Evolutionary conservation across 2,329 filamentous ascomycete genomes (phyloP).

Genomic region (Colletotrichum spaethianum): DNA sequence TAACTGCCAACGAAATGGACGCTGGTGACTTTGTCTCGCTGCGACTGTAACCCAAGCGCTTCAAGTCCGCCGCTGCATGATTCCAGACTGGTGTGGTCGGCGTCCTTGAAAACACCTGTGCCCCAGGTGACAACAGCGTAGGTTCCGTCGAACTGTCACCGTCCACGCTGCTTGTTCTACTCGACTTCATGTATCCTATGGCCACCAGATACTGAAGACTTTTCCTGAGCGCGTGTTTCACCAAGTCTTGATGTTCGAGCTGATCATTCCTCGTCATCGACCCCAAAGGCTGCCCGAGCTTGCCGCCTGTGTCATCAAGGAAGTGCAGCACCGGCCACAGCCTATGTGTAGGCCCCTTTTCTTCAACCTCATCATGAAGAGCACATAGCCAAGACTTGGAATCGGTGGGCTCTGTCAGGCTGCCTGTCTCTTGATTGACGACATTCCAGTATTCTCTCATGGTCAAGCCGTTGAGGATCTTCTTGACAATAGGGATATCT

Average conservation of each 20-base stretch:
- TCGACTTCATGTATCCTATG: slow-evolving; percentile 20
- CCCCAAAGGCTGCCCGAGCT: slow-evolving; percentile 12
- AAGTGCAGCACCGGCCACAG: slow-evolving; percentile 47
- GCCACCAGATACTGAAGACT: slow-evolving; percentile 30
- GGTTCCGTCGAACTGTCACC: slow-evolving; percentile 22
- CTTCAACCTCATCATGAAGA: slow-evolving; percentile 34
- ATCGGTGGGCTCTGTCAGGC: slow-evolving; percentile 21
- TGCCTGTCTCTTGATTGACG: slow-evolving; percentile 33
- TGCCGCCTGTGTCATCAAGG: slow-evolving; percentile 33
- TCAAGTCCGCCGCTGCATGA: neutral
- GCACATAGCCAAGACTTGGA: slow-evolving; percentile 17
- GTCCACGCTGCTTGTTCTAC: slow-evolving; percentile 19
- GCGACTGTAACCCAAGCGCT: neutral
- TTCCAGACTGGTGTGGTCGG: slow-evolving; percentile 25
- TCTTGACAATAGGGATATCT: neutral
- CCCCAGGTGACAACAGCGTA: slow-evolving; percentile 44
- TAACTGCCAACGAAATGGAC: neutral
- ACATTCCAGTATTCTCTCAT: slow-evolving; percentile 43
- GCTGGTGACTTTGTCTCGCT: neutral
- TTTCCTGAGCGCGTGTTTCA: slow-evolving; percentile 4
- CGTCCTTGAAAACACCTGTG: slow-evolving; percentile 19
- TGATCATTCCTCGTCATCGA: slow-evolving; percentile 14
- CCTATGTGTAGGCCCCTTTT: slow-evolving; percentile 39
- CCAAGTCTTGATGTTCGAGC: neutral
- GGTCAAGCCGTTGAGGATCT: slow-evolving; percentile 39